Evolutionary conservation across 495 filamentous ascomycete species (phyloP).

Genomic region (Cercophora sp.): DNA sequence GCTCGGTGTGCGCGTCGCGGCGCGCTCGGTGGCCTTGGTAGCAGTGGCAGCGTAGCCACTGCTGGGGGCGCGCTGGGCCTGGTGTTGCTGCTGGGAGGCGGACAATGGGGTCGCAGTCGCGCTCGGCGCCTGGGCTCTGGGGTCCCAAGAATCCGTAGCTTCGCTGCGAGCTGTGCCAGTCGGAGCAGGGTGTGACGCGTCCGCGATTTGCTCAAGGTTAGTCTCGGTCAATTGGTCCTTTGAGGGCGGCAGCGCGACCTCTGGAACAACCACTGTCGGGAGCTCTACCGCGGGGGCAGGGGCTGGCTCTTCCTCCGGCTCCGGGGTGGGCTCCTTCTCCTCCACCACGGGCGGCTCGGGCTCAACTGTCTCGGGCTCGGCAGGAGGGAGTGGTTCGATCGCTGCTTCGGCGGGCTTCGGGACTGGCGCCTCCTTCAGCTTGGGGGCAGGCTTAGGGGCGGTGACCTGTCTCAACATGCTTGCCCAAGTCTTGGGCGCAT

Average conservation of each 20-base stretch:
- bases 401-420: conserved; percentile 37
- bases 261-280: conserved; percentile 44
- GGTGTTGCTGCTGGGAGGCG: conserved; percentile 55
- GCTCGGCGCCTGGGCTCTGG: conserved; percentile 48
- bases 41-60: conserved; percentile 69
- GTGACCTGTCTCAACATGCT: conserved; percentile 51
- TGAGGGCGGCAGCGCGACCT: conserved; percentile 58
- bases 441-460: conserved; percentile 39
- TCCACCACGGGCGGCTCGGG: conserved; percentile 32
- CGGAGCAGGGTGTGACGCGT: conserved; percentile 67
- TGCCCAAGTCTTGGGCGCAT: conserved; percentile 51
- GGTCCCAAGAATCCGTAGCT: conserved; percentile 75
- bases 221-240: conserved; percentile 83
- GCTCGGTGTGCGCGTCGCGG: conserved; percentile 61
- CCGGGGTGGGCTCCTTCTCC: conserved; percentile 23
- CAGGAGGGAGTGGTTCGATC: conserved; percentile 36
- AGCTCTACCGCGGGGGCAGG: conserved; percentile 21
- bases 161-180: conserved; percentile 90
- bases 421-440: conserved; percentile 41
- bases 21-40: conserved; percentile 64
- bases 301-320: conserved; percentile 26
- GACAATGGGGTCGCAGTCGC: conserved; percentile 52
- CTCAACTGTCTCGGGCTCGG: conserved; percentile 27
- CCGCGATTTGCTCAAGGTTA: conserved; percentile 85
- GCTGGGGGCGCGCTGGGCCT: conserved; percentile 51